Base-by-base conservation (phyloP, 352 stramenopile genomes). In the Phytophthora pseudosyringae region DNA sequence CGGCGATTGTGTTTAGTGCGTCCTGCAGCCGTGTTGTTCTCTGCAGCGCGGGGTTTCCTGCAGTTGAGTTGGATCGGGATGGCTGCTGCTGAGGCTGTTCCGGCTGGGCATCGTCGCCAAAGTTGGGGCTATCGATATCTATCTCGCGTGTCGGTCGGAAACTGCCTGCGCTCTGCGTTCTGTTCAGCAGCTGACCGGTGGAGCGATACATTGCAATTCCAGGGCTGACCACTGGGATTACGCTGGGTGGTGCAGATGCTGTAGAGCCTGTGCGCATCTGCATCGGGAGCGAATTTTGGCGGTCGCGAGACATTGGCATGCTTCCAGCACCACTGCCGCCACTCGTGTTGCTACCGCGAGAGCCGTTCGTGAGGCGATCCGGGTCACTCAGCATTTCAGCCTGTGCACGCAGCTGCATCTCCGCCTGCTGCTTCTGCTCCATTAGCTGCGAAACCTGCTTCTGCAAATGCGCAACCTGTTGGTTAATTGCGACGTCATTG, bases 381-480 rank as follows among this genome's bases (percentile, higher is more conserved):
- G 78, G 71, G 52, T 83, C 76, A 38, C 57, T 75, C 3, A 90
- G 61, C 53, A 93, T 78, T 54, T 91, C 81, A 9, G 86, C 80
- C 58, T 94, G 86, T 6, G 73, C 69, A 15, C 86, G 86, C 18
- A 96, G 54, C 59, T 92, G 81, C 32, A 79, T 83, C 59, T 96
- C 84, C 1, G 86, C 88, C 50, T 89, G 62, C 55, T 94, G 77
- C 29, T 96, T 96, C 63, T 96, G 83, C 66, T 94, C 86, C 75
- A 96, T 83, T 5, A 96, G 80, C 62, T 88, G 69, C 16, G 82
- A 85, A 4, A 96, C 86, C 47, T 94, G 86, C 58, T 92, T 88
- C 71, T 96, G 88, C n/a, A 96, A 64, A 75, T 65, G 83, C 47
- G 81, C 85, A 7, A 96, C 88, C 60, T 94, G 86, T 67, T 91